These are phyloP conservation scores for Diversispora epigaea DNA, from an alignment of 192 early-diverging fungal genomes.

Conservation along the genomic window DNA sequence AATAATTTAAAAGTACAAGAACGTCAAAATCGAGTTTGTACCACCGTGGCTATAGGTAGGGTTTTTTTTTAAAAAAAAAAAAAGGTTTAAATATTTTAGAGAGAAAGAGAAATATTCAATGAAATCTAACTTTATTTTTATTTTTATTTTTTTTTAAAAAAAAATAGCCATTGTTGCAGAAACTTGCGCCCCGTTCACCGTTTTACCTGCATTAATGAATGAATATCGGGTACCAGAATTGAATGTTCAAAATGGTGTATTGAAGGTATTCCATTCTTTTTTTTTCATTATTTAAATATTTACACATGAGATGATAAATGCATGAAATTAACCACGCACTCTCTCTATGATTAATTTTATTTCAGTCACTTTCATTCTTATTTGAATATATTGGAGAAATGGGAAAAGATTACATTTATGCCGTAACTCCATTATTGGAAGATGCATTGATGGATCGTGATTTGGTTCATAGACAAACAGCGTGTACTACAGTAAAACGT, in stretches of 20 bases:
- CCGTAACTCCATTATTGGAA: conserved; percentile 91
- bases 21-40: conserved; percentile 98
- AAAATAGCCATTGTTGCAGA: conserved; percentile 65
- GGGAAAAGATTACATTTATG: conserved; percentile 98
- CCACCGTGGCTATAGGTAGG: conserved; percentile 86
- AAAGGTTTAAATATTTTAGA: neutral
- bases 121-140: neutral
- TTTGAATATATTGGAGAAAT: conserved; percentile 99
- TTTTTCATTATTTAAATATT: neutral
- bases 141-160: neutral
- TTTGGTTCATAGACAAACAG: conserved; percentile 96
- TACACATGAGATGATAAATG: neutral
- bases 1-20: conserved; percentile 99
- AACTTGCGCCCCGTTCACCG: conserved; percentile 96
- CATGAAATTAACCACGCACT: neutral
- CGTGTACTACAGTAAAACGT: conserved; percentile 90
- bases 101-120: too few species aligned
- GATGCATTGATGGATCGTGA: conserved; percentile 98
- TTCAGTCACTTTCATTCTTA: conserved; percentile 79
- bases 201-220: conserved; percentile 97
- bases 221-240: conserved; percentile 99
- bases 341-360: neutral
- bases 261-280: conserved; percentile 59
- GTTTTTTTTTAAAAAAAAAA: neutral
- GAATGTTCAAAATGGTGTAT: conserved; percentile 99